Percentiles rank a stretch among this genome's conserved stretches.
Conservation (phyloP, 2,329 filamentous ascomycete genomes). For the Pseudocercospora eumusae region DNA sequence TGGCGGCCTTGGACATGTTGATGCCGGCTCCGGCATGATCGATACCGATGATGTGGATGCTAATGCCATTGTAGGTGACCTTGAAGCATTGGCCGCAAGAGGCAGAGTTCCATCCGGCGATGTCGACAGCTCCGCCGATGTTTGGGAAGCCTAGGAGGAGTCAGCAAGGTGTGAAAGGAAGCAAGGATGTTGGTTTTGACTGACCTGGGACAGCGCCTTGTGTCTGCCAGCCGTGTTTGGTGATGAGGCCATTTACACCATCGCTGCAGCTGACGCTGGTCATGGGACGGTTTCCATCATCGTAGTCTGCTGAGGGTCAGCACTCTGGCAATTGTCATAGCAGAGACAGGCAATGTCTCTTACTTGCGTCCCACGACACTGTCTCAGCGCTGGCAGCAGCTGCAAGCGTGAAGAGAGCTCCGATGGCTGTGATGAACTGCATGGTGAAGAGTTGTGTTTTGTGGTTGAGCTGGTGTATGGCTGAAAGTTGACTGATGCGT, state of each 20-base stretch:
- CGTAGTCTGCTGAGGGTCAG: slow-evolving; percentile 56
- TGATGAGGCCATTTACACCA: slow-evolving; percentile 66
- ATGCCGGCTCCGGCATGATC: slow-evolving; percentile 52
- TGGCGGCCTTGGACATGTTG: slow-evolving; percentile 52
- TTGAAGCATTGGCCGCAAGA: slow-evolving; percentile 58
- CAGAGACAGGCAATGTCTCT: neutral
- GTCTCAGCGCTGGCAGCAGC: slow-evolving; percentile 32
- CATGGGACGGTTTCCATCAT: slow-evolving; percentile 59
- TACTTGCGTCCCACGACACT: slow-evolving; percentile 62
- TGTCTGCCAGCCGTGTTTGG: slow-evolving; percentile 56
- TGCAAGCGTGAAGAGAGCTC: slow-evolving; percentile 37
- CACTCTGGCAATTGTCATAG: neutral
- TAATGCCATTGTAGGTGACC: slow-evolving; percentile 51
- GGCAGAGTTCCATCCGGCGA: slow-evolving; percentile 50
- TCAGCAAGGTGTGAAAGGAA: neutral
- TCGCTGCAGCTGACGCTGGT: slow-evolving; percentile 66
- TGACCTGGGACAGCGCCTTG: slow-evolving; percentile 46
- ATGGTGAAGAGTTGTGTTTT: slow-evolving; percentile 18
- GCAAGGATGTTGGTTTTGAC: neutral
- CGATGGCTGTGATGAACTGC: slow-evolving; percentile 44
- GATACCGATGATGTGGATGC: slow-evolving; percentile 53
- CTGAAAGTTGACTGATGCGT: slow-evolving; percentile 3
- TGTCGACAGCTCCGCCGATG: slow-evolving; percentile 53
- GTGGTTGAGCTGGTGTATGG: neutral
- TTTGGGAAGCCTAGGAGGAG: slow-evolving; percentile 44